Evolutionary conservation across 208 protist species (phyloP), one percentile per base, ranked within the genome.

Genomic region (Leishmania lainsoni): DNA sequence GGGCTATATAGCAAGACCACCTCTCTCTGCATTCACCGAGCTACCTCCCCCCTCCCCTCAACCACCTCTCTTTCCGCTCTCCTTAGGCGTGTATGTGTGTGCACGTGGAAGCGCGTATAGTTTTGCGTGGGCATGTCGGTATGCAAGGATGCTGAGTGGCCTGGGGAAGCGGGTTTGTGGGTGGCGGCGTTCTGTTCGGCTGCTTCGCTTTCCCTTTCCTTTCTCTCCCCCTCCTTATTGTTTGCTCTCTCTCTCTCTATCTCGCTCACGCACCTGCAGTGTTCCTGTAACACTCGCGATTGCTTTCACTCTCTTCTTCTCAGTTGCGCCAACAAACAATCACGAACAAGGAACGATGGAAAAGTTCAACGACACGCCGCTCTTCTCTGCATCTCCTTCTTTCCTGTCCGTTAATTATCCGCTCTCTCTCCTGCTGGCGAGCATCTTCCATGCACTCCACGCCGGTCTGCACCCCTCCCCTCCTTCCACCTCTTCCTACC

Each of bases 171-270:
- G 0, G 51, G 16, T 61, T 6, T 54, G 35, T 52, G 56, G 0
- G 54, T 16, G 35, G 48, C 52, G 29, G 17, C 6, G 8, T 63
- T 9, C 10, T 22, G 22, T 32, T 26, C 17, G 10, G 52, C 29
- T 26, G 72, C n/a, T 32, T 70, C 48, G 48, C 76, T 79, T 59
- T 48, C n/a, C 54, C 56, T 10, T 16, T 9, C 65, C 35, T 20
- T 9, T 32, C 61, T 61, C 56, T 29, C 61, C 29, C 61, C 16
- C 61, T 63, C 42, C 10, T 22, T 58, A 49, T 75, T 12, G 17
- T 61, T 63, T 76, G 29, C 73, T 65, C 73, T 56, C 75, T 49
- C 45, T 14, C 66, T 56, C 12, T 51, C 20, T 51, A 20, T 68
- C 48, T 48, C 45, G 49, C 39, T 20, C 56, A 59, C 20, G 61